Percentiles rank a stretch among this genome's conserved stretches.
Conservation (phyloP, 306 rosid genomes). For the Cicer bijugum region DNA sequence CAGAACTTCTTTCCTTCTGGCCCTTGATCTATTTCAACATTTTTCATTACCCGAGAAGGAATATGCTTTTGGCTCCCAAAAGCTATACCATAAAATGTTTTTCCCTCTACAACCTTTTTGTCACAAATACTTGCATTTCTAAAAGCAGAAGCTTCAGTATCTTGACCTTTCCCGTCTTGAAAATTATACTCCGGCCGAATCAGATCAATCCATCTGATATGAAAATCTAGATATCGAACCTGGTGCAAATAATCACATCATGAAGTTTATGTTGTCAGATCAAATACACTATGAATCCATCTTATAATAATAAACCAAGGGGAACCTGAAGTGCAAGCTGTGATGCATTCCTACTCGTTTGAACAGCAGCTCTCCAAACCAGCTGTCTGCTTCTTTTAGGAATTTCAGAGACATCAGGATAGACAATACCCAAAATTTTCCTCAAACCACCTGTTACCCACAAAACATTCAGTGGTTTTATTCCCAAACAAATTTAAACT, state of each 20-base stretch:
- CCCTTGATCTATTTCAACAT: conserved; percentile 63
- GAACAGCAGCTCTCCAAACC: conserved; percentile 90
- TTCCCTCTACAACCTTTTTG: conserved; percentile 58
- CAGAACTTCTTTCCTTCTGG: conserved; percentile 70
- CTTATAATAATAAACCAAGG: conserved; percentile 23
- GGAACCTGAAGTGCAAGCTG: conserved; percentile 88
- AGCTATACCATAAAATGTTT: conserved; percentile 62
- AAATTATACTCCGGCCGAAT: conserved; percentile 78
- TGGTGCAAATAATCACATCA: conserved; percentile 56
- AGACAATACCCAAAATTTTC: conserved; percentile 67
- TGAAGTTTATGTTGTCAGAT: conserved; percentile 39
- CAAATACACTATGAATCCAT: conserved; percentile 20
- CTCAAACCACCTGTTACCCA: conserved; percentile 66
- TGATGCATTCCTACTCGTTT: conserved; percentile 74
- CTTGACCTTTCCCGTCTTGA: conserved; percentile 74
- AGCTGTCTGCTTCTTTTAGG: conserved; percentile 82
- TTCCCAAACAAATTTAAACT: conserved; percentile 31
- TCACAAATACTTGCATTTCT: conserved; percentile 77
- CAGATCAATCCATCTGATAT: conserved; percentile 88
- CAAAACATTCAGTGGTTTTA: conserved; percentile 42
- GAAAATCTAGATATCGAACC: conserved; percentile 82
- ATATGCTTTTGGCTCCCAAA: conserved; percentile 89
- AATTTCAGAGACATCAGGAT: conserved; percentile 77
- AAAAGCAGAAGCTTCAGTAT: conserved; percentile 77
- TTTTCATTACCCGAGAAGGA: conserved; percentile 86